Evolutionary conservation across 2,329 filamentous ascomycete genomes (phyloP).

Genomic region (Lizonia empirigonia): DNA sequence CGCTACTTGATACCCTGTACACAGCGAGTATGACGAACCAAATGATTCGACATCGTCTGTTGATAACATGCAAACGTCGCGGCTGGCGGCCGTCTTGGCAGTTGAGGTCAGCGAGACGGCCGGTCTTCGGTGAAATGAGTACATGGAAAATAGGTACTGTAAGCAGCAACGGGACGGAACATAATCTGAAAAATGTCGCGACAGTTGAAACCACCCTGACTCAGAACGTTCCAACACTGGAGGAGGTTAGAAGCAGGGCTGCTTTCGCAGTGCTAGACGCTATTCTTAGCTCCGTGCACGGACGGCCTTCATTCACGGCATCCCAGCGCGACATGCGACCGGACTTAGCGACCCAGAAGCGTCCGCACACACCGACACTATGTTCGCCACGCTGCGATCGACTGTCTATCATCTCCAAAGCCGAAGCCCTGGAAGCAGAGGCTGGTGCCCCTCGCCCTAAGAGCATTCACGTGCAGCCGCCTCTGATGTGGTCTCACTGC

Average conservation of each 20-base stretch:
- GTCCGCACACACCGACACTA: conserved; percentile 20
- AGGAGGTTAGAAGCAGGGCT: conserved; percentile 18
- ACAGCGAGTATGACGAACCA: conserved; percentile 3
- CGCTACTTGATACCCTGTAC: conserved; percentile 19
- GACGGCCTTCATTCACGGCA: conserved; percentile 10
- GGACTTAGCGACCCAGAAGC: conserved; percentile 15
- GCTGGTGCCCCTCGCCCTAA: conserved; percentile 16
- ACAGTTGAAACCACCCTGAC: conserved; percentile 16
- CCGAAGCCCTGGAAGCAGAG: conserved; percentile 25
- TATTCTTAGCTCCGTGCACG: conserved; percentile 14
- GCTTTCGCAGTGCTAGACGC: conserved; percentile 9
- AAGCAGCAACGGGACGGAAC: conserved; percentile 9
- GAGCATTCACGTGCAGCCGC: conserved; percentile 32
- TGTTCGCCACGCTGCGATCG: conserved; percentile 32
- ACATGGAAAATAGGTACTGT: conserved; percentile 10
- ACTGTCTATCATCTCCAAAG: conserved; percentile 33
- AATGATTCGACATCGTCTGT: conserved; percentile 13
- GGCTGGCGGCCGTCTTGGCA: conserved; percentile 12
- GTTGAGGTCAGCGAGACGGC: conserved; percentile 10
- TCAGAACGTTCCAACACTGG: conserved; percentile 10
- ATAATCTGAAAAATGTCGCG: conserved; percentile 9
- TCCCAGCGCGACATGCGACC: conserved; percentile 21
- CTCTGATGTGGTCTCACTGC: conserved; percentile 39
- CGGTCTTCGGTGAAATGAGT: conserved; percentile 19
- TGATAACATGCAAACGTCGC: conserved; percentile 9